These are phyloP conservation scores for Ocimum tenuiflorum DNA, from an alignment of 257 asterid genomes.

Conservation along the genomic window DNA sequence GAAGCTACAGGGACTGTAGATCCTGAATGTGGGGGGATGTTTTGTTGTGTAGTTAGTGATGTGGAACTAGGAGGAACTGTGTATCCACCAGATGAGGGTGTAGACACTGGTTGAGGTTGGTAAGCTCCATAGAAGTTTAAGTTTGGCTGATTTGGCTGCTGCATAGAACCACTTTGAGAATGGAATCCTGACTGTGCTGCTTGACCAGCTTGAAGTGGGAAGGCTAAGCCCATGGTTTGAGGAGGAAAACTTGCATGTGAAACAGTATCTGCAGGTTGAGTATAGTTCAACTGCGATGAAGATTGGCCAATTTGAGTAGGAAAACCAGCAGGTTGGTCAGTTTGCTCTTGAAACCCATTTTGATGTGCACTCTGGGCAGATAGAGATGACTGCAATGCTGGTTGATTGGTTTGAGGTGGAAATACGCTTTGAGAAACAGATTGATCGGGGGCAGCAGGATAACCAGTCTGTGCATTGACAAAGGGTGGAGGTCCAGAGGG, in stretches of 20 bases:
- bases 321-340: conserved; percentile 31
- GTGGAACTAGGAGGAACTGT: conserved; percentile 40
- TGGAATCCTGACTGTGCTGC: conserved; percentile 41
- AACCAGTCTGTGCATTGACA: conserved; percentile 28
- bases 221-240: conserved; percentile 35
- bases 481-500: conserved; percentile 47
- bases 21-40: too few species aligned
- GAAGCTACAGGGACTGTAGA: conserved; percentile 33
- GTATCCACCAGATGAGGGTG: conserved; percentile 31
- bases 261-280: conserved; percentile 28
- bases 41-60: conserved; percentile 16
- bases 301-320: conserved; percentile 49
- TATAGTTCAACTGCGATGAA: conserved; percentile 17
- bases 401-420: conserved; percentile 38
- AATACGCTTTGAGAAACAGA: conserved; percentile 29
- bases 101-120: conserved; percentile 29
- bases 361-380: conserved; percentile 15
- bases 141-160: conserved; percentile 35
- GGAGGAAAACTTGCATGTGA: conserved; percentile 27
- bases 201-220: conserved; percentile 38
- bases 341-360: conserved; percentile 33
- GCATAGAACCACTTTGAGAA: conserved; percentile 37
- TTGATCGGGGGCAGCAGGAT: conserved; percentile 33
- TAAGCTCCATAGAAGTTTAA: conserved; percentile 47
- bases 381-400: conserved; percentile 25